These are phyloP conservation scores for Botrytis pseudocinerea DNA, from an alignment of 2,329 filamentous ascomycete species.

Conservation along the genomic window DNA sequence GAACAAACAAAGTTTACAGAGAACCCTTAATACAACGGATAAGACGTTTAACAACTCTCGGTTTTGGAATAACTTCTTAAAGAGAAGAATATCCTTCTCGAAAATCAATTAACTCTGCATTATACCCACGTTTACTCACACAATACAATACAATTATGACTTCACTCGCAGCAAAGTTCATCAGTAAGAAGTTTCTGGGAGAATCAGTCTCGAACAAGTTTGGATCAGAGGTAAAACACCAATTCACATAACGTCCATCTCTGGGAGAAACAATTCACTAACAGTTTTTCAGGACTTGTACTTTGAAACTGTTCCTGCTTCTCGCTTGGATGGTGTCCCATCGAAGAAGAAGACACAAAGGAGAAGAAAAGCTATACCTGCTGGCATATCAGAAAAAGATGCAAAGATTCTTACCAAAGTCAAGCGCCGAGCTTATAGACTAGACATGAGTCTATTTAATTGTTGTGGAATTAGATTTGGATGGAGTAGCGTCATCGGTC, in stretches of 20 bases:
- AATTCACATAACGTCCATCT: conserved; percentile 2
- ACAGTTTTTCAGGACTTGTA: conserved; percentile 71
- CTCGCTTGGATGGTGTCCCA: conserved; percentile 64
- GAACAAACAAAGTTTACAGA: conserved; percentile 3
- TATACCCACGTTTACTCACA: neutral
- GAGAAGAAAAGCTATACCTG: conserved; percentile 79
- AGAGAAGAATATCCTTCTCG: neutral
- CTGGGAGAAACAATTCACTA: conserved; percentile 21
- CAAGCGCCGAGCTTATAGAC: conserved; percentile 78
- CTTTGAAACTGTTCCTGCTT: conserved; percentile 79
- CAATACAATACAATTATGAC: conserved; percentile 49
- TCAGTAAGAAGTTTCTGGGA: conserved; percentile 58
- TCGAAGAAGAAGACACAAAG: conserved; percentile 72
- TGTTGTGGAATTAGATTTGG: conserved; percentile 82
- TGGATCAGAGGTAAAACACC: conserved; percentile 53
- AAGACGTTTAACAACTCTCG: neutral
- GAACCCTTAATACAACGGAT: neutral
- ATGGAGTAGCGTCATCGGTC: conserved; percentile 81
- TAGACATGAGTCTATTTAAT: conserved; percentile 83
- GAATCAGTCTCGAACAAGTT: conserved; percentile 60
- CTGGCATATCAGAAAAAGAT: conserved; percentile 81
- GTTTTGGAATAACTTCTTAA: neutral
- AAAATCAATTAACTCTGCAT: neutral
- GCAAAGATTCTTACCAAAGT: conserved; percentile 80
- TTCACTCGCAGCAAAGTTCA: conserved; percentile 52